Conservation (phyloP, 2,329 filamentous ascomycete species). For the Xylaria polymorpha region DNA sequence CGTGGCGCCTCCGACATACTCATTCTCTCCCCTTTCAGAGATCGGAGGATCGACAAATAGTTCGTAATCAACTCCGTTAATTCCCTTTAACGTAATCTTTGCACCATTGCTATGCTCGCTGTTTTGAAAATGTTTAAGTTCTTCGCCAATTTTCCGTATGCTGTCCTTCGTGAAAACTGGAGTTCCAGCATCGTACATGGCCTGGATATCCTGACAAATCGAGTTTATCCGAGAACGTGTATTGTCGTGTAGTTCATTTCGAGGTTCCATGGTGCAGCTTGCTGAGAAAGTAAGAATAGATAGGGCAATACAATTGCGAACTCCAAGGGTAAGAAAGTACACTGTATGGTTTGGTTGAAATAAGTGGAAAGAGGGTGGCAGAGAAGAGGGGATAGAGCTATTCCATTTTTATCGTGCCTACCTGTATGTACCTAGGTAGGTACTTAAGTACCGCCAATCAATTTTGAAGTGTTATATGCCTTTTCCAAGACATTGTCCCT, state of each 20-base stretch:
- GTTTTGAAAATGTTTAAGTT: too few species aligned
- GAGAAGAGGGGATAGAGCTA: too few species aligned
- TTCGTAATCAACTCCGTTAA: conserved; percentile 38
- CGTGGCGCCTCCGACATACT: conserved; percentile 30
- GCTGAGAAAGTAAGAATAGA: conserved; percentile 23
- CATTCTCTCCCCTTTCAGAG: conserved; percentile 30
- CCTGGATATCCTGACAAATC: conserved; percentile 32
- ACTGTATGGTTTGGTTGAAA: too few species aligned
- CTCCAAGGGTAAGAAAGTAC: too few species aligned
- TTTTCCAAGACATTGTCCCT: too few species aligned
- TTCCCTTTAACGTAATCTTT: conserved; percentile 32
- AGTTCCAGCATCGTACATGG: conserved; percentile 37
- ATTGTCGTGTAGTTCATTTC: conserved; percentile 4
- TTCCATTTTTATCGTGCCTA: too few species aligned
- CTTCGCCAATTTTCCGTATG: conserved; percentile 36
- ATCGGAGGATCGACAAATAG: conserved; percentile 22
- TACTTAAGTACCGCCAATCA: too few species aligned
- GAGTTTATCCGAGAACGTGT: conserved; percentile 22
- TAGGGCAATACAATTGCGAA: too few species aligned
- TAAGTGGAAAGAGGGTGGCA: too few species aligned
- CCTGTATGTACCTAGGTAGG: too few species aligned
- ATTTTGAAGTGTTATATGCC: too few species aligned
- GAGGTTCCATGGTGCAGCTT: conserved; percentile 25
- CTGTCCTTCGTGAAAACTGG: conserved; percentile 37
- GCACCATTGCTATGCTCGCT: conserved; percentile 25